phyloP scores from a whole-genome alignment of 768 basidiomycete species.

The Lentinula aciculospora region DNA sequence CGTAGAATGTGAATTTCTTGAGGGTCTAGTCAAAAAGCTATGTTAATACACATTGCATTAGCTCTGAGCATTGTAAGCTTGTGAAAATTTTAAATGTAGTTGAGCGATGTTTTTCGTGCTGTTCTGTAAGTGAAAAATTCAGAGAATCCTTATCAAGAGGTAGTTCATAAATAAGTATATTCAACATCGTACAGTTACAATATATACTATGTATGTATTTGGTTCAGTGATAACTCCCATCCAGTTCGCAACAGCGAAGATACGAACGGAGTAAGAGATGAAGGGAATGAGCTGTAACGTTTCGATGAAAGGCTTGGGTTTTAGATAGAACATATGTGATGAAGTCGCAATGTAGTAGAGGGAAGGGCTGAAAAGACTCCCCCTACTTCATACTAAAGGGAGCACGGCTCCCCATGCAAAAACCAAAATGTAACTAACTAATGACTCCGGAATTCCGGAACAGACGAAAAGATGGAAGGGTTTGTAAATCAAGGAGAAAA shows the following conservation, averaged over 20 bases:
- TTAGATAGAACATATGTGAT: not conserved
- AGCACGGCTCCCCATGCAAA: constrained; percentile 5
- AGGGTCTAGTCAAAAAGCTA: too few species aligned
- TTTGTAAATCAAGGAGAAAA: not conserved
- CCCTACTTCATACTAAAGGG: not conserved
- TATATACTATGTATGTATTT: not conserved
- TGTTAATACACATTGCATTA: too few species aligned
- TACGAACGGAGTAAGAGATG: not conserved
- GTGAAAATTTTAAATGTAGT: too few species aligned
- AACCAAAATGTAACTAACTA: not conserved
- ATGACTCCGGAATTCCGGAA: not conserved
- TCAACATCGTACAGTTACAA: constrained; percentile 4
- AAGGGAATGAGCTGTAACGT: not conserved
- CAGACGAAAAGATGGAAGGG: not conserved
- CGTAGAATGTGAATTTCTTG: not conserved
- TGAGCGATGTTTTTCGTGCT: too few species aligned
- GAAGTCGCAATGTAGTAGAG: not conserved
- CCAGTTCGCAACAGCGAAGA: constrained; percentile 1
- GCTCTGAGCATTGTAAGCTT: too few species aligned
- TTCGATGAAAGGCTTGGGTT: not conserved
- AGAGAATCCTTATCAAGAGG: too few species aligned
- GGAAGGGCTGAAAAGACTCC: not conserved
- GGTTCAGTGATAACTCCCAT: not conserved
- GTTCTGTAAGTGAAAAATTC: too few species aligned
- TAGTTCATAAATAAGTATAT: not conserved